Base-by-base conservation (phyloP, 2,329 filamentous ascomycete species). In the Plenodomus biglobosus region DNA sequence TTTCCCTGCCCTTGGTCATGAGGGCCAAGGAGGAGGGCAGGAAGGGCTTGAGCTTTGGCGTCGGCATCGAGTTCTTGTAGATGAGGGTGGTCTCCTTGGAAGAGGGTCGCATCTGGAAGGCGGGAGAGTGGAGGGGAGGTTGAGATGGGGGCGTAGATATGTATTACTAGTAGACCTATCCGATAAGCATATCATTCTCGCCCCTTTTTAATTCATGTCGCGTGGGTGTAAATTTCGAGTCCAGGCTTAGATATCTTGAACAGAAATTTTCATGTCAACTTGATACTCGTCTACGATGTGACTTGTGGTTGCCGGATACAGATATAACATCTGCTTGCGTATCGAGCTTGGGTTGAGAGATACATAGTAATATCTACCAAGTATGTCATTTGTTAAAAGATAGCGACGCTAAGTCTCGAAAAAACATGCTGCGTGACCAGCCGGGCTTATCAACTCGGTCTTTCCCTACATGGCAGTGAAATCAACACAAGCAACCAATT, bases 41-140 rank as follows among this genome's bases (percentile, higher is more conserved):
- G 46, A 99, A 99, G 76, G 94, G 94, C 1, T 69, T 99, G 55
- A 91, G 94, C 70, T 86, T 99, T 63, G 94, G 94, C n/a, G 90
- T 99, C 35, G 94, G 94, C 41, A 91, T 99, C 67, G 95, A 89
- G 75, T 96, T 99, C 70, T 75, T 97, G 80, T 97, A 87, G 60
- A 38, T 35, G 16, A 20, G 50, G 44, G 8, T 18, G 24, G 15
- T 19, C 36, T n/a, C n/a, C n/a, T n/a, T n/a, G n/a, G n/a, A n/a
- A n/a, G n/a, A n/a, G n/a, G n/a, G n/a, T n/a, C n/a, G n/a, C n/a
- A n/a, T n/a, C n/a, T n/a, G n/a, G n/a, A n/a, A n/a, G n/a, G n/a
- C n/a, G n/a, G n/a, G n/a, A n/a, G n/a, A n/a, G n/a, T 21, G 34
- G n/a, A 17, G 10, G 36, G 2, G 16, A 19, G 21, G 8, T 34